Evolutionary conservation across 257 asterid species (phyloP).

Genomic region (Capsicum chinense): DNA sequence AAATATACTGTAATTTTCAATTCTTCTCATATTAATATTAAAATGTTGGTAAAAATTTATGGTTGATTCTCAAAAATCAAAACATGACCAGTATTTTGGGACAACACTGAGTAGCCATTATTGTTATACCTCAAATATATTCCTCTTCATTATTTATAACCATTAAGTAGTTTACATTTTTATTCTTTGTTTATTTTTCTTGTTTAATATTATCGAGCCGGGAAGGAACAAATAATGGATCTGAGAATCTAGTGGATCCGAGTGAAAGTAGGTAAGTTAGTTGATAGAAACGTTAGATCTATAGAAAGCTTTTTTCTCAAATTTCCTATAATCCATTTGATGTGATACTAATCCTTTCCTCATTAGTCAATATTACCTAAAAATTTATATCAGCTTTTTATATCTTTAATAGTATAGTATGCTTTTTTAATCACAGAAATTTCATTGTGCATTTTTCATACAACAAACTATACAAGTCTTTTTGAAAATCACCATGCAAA

Average conservation of each 20-base stretch:
- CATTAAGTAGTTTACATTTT: not conserved
- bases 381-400: not conserved
- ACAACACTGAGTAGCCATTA: not conserved
- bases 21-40: not conserved
- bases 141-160: not conserved
- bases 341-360: not conserved
- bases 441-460: not conserved
- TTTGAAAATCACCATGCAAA: not conserved
- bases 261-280: not conserved
- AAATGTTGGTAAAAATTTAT: not conserved
- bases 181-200: not conserved
- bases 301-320: fast-evolving
- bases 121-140: not conserved
- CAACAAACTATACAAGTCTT: not conserved
- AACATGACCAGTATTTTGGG: not conserved
- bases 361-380: not conserved
- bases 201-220: not conserved
- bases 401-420: not conserved
- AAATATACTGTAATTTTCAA: not conserved
- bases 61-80: not conserved
- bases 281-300: not conserved
- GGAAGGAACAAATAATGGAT: not conserved
- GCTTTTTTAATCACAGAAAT: not conserved
- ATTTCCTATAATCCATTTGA: not conserved
- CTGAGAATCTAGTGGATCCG: no score